phyloP scores from a whole-genome alignment of 768 basidiomycete genomes.

The Nevesoporus exiguus region DNA sequence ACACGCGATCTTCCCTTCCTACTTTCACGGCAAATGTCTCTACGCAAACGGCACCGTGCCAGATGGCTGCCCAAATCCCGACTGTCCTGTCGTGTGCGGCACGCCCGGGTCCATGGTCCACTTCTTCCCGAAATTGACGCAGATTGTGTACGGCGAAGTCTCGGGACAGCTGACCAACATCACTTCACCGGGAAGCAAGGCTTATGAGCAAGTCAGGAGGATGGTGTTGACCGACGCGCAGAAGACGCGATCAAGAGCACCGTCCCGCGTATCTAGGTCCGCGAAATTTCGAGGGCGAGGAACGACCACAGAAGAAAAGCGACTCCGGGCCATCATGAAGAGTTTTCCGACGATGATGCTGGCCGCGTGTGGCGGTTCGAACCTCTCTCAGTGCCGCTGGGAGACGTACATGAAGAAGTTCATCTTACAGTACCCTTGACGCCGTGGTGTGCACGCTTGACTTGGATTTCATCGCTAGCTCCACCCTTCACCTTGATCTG shows the following conservation, averaged over 20 bases:
- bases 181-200: slow-evolving; percentile 36
- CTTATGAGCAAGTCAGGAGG: slow-evolving; percentile 43
- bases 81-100: slow-evolving; percentile 76
- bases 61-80: slow-evolving; percentile 71
- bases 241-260: slow-evolving; percentile 8
- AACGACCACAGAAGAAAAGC: slow-evolving; percentile 18
- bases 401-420: slow-evolving; percentile 54
- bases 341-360: slow-evolving; percentile 31
- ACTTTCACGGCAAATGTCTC: slow-evolving; percentile 77
- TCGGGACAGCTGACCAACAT: slow-evolving; percentile 33
- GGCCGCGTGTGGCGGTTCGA: slow-evolving; percentile 45
- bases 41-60: slow-evolving; percentile 52
- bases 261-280: slow-evolving; percentile 8
- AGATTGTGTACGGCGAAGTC: slow-evolving; percentile 48
- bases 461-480: slow-evolving; percentile 1
- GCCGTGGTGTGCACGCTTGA: background rate
- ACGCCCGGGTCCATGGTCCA: slow-evolving; percentile 80
- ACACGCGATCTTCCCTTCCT: slow-evolving; percentile 60
- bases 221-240: slow-evolving; percentile 38
- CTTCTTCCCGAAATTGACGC: slow-evolving; percentile 50
- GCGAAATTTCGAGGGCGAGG: slow-evolving; percentile 16
- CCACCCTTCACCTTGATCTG: slow-evolving; percentile 2
- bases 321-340: slow-evolving; percentile 35
- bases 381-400: slow-evolving; percentile 56
- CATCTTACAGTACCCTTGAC: slow-evolving; percentile 62